phyloP scores from a whole-genome alignment of 2,329 filamentous ascomycete genomes.

The Orbilia ellipsospora region DNA sequence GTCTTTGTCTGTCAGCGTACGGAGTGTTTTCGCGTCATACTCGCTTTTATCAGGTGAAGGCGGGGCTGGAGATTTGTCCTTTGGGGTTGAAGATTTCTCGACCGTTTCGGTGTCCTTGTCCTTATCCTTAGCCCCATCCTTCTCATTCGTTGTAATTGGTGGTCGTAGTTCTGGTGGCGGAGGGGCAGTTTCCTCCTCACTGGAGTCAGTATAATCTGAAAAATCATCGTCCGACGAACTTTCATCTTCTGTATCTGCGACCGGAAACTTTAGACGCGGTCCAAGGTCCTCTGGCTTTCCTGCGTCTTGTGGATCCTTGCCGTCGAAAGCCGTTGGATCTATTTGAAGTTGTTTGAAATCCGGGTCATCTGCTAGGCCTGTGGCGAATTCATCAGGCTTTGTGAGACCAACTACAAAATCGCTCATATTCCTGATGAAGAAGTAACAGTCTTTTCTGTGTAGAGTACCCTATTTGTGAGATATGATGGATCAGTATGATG shows the following conservation, averaged over 20 bases:
- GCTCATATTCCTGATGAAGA: neutral
- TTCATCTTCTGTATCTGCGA: too few relatives aligned
- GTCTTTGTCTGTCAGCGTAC: conserved; percentile 8
- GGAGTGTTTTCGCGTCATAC: neutral
- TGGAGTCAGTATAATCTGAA: too few relatives aligned
- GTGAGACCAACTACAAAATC: neutral
- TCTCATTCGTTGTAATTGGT: too few relatives aligned
- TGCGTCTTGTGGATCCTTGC: neutral
- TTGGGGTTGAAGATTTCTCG: too few relatives aligned
- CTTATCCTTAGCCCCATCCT: too few relatives aligned
- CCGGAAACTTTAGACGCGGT: too few relatives aligned
- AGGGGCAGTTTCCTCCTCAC: too few relatives aligned
- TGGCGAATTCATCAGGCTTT: neutral
- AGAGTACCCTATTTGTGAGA: conserved; percentile 8
- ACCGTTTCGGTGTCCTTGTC: too few relatives aligned
- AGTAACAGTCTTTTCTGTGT: conserved; percentile 16
- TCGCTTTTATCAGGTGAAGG: neutral
- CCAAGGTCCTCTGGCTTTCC: too few relatives aligned
- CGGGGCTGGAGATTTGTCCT: too few relatives aligned
- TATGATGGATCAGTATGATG: neutral
- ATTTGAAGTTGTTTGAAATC: conserved; percentile 17
- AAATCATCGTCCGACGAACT: too few relatives aligned
- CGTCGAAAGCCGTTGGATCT: conserved; percentile 29
- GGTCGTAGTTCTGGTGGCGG: too few relatives aligned
- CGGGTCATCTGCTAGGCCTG: conserved; percentile 3